phyloP scores from a whole-genome alignment of 768 basidiomycete genomes.

The Mycena leptocephala region DNA sequence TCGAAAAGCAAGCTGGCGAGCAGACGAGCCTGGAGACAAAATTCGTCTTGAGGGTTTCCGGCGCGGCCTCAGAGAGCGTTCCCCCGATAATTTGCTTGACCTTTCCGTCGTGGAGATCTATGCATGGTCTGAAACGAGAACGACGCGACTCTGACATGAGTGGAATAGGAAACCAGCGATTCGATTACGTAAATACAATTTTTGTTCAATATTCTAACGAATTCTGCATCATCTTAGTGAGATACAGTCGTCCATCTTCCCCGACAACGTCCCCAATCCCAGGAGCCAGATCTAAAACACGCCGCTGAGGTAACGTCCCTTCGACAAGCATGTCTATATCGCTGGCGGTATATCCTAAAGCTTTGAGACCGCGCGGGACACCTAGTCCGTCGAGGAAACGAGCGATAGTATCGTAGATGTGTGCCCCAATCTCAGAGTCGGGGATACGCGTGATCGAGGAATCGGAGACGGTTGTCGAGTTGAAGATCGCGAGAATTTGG shows the following conservation, averaged over 20 bases:
- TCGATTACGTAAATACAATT: background rate
- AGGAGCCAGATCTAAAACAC: constrained; percentile 95
- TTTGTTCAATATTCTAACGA: constrained; percentile 79
- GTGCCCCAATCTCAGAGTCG: constrained; percentile 83
- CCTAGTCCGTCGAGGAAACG: constrained; percentile 89
- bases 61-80: constrained; percentile 81
- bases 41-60: constrained; percentile 83
- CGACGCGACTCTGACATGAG: constrained; percentile 15
- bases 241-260: constrained; percentile 87
- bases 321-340: constrained; percentile 88
- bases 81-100: constrained; percentile 99
- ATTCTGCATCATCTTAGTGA: constrained; percentile 85
- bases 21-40: constrained; percentile 87
- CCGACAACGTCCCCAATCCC: constrained; percentile 88
- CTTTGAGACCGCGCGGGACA: constrained; percentile 89
- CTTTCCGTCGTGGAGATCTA: constrained; percentile 95
- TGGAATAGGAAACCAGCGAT: background rate
- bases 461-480: constrained; percentile 73
- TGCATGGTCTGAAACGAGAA: constrained; percentile 78
- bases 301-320: constrained; percentile 92
- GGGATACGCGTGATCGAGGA: constrained; percentile 82
- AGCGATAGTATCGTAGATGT: constrained; percentile 90
- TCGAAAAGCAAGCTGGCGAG: background rate
- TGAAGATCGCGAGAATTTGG: constrained; percentile 90
- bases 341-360: constrained; percentile 74